These are phyloP conservation scores for Nitzschia sp. DNA, from an alignment of 108 stramenopile species.

Conservation along the genomic window DNA sequence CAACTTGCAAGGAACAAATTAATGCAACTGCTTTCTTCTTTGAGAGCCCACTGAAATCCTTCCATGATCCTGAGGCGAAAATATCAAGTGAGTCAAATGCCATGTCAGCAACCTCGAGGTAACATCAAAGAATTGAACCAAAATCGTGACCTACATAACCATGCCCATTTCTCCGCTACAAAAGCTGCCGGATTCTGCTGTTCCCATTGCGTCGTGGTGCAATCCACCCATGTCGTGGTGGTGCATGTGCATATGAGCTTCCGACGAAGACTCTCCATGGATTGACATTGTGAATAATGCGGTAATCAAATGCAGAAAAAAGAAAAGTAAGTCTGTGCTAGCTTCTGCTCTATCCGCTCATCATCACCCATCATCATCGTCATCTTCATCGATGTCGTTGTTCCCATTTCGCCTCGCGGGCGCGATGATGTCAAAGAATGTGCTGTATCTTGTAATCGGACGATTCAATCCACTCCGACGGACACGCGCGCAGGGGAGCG, in stretches of 20 bases:
- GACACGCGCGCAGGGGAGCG: no score
- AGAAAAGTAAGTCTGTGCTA: no score
- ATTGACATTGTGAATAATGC: no score
- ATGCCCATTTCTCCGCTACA: slow-evolving; percentile 32
- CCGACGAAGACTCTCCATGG: background rate
- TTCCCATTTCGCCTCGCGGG: no score
- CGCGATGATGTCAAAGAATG: no score
- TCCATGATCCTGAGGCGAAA: slow-evolving; percentile 29
- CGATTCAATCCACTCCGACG: no score
- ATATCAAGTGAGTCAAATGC: background rate
- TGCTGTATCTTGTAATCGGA: no score
- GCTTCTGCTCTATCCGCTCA: no score
- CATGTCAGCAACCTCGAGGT: background rate
- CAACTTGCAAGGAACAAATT: slow-evolving; percentile 51
- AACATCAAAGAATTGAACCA: background rate
- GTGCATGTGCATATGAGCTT: background rate
- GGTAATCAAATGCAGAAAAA: no score
- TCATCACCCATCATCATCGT: no score
- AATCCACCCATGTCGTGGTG: background rate
- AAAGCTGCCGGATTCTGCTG: slow-evolving; percentile 13
- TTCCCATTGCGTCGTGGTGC: background rate
- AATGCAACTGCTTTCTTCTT: slow-evolving; percentile 39
- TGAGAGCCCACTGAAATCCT: slow-evolving; percentile 46
- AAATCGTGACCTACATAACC: slow-evolving; percentile 32
- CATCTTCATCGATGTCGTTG: no score